Percentiles rank a stretch among this genome's conserved stretches.
Conservation (phyloP, 2,329 filamentous ascomycete genomes). For the Fusarium proliferatum region DNA sequence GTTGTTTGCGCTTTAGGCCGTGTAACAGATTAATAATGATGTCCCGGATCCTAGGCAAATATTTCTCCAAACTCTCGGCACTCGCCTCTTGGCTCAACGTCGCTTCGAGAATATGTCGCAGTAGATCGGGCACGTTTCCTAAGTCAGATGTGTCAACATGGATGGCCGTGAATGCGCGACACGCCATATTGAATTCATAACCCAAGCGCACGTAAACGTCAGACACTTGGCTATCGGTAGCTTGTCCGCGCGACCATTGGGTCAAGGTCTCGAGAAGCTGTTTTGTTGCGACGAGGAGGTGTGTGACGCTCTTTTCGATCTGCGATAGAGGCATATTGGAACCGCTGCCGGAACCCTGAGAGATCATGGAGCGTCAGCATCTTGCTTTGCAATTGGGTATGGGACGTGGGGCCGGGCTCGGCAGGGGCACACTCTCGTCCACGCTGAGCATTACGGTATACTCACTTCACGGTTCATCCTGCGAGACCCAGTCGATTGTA, state of each 20-base stretch:
- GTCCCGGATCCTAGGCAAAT: constrained; percentile 92
- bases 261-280: constrained; percentile 97
- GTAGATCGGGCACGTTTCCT: constrained; percentile 91
- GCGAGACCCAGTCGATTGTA: constrained; percentile 51
- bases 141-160: constrained; percentile 95
- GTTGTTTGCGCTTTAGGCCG: constrained; percentile 96
- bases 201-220: constrained; percentile 97
- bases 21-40: constrained; percentile 99
- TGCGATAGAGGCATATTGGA: constrained; percentile 85
- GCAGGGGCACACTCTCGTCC: constrained; percentile 31
- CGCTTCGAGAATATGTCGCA: constrained; percentile 92
- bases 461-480: constrained; percentile 51
- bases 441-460: constrained; percentile 6
- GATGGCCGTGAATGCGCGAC: constrained; percentile 94
- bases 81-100: constrained; percentile 97
- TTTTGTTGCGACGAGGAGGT: constrained; percentile 96
- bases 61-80: constrained; percentile 91
- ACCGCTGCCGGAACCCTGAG: constrained; percentile 64
- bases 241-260: constrained; percentile 93
- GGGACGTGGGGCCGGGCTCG: constrained; percentile 36
- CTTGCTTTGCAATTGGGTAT: constrained; percentile 25
- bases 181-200: constrained; percentile 99
- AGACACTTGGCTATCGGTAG: constrained; percentile 94
- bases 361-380: constrained; percentile 40
- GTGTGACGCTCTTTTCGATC: constrained; percentile 98